A percentile compares a stretch with the other conserved stretches of the same genome.
Conservation (phyloP, 345 rosid species). For the Xanthoceras sorbifolium region DNA sequence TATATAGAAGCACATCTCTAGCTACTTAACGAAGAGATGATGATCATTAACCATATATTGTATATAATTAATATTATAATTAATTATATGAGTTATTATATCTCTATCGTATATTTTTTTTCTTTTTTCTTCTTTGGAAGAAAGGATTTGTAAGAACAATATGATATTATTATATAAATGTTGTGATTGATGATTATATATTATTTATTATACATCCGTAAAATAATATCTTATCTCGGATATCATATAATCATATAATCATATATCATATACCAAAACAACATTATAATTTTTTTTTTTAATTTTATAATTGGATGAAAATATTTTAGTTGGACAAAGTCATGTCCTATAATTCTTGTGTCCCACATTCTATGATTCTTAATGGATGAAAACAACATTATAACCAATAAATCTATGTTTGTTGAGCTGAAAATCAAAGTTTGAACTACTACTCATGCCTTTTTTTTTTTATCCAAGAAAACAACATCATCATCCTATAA, state of each 20-base stretch:
- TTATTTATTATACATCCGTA: no score
- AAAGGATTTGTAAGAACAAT: not conserved
- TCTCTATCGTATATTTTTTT: not conserved
- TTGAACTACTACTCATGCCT: not conserved
- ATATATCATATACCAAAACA: no score
- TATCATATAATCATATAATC: no score
- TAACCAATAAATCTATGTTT: not conserved
- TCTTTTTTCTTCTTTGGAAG: not conserved
- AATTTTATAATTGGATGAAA: not conserved
- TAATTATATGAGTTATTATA: conserved; percentile 2
- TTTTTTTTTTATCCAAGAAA: not conserved
- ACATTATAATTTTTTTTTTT: not conserved
- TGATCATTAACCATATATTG: conserved; percentile 18
- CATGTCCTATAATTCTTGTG: not conserved
- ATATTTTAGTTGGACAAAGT: not conserved
- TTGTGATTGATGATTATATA: not conserved
- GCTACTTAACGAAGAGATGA: not conserved
- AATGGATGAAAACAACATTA: conserved; percentile 13
- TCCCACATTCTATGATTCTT: not conserved
- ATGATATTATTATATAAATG: not conserved
- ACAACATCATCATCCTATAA: not conserved
- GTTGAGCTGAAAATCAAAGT: not conserved
- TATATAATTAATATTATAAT: conserved; percentile 17
- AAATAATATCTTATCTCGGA: no score
- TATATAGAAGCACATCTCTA: not conserved